Percentiles rank a stretch among this genome's conserved stretches.
phyloP scores from a whole-genome alignment of 768 basidiomycete genomes.

The Cystofilobasidium capitatum region DNA sequence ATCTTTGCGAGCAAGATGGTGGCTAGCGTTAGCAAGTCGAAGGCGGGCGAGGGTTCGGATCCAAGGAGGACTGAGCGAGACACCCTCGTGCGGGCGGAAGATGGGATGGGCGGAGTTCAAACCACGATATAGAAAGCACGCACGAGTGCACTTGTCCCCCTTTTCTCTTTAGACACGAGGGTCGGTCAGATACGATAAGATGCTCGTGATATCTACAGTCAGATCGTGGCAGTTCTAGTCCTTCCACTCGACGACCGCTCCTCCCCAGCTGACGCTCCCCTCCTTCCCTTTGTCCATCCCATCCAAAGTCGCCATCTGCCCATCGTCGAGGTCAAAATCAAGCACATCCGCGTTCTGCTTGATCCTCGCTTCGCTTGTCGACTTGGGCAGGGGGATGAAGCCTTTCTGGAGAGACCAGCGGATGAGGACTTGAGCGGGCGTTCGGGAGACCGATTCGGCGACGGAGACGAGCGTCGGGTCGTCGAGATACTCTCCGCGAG shows the following conservation, averaged over 20 bases:
- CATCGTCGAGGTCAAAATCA: not conserved
- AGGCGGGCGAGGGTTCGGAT: no score
- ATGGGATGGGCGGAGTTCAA: no score
- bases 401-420: slow-evolving; percentile 46
- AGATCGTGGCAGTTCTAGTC: not conserved
- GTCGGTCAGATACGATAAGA: no score
- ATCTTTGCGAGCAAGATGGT: no score
- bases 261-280: slow-evolving; percentile 62
- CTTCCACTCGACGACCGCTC: not conserved
- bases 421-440: slow-evolving; percentile 43
- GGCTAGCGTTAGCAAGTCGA: no score
- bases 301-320: not conserved
- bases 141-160: no score
- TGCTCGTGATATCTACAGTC: no score
- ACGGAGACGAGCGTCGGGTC: not conserved
- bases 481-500: not conserved
- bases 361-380: slow-evolving; percentile 52
- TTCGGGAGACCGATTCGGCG: slow-evolving; percentile 26
- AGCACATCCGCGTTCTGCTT: not conserved
- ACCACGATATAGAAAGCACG: no score
- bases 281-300: slow-evolving; percentile 45
- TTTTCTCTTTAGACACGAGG: no score
- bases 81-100: no score
- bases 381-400: slow-evolving; percentile 73
- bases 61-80: no score